phyloP scores from a whole-genome alignment of 2,329 filamentous ascomycete genomes.

The Alternaria tenuissima region DNA sequence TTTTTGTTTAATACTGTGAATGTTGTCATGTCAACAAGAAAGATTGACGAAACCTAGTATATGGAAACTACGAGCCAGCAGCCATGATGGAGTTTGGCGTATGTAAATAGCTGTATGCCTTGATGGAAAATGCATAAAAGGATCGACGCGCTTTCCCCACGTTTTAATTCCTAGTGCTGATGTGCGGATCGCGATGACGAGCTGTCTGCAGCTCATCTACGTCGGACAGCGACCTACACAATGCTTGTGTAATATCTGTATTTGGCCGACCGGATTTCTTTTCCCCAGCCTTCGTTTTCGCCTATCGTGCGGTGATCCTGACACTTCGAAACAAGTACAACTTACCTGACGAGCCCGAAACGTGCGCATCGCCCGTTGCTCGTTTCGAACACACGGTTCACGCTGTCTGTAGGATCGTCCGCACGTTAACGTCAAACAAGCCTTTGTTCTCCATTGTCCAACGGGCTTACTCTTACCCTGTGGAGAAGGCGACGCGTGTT shows the following conservation, averaged over 20 bases:
- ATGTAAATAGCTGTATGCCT: not conserved
- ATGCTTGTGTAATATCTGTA: not conserved
- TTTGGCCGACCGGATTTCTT: not conserved
- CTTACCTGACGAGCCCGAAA: not conserved
- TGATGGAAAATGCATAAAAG: not conserved
- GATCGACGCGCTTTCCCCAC: not conserved
- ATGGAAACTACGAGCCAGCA: not conserved
- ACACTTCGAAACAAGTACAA: slow-evolving; percentile 3
- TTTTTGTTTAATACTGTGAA: slow-evolving; percentile 6
- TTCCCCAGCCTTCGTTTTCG: not conserved
- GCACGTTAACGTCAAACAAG: slow-evolving; percentile 3
- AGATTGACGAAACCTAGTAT: not conserved
- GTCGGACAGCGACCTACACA: not conserved
- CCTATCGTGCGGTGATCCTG: not conserved
- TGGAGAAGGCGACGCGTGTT: slow-evolving; percentile 3
- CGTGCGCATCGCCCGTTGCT: not conserved
- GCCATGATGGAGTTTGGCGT: slow-evolving; percentile 4
- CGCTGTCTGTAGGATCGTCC: not conserved
- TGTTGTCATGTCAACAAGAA: not conserved
- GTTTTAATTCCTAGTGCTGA: not conserved
- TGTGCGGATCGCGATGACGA: not conserved
- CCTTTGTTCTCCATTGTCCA: not conserved
- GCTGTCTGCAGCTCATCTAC: not conserved
- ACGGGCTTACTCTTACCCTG: not conserved
- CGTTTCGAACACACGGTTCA: slow-evolving; percentile 4